Evolutionary conservation across 257 asterid genomes (phyloP).

Genomic region (Petrea volubilis): DNA sequence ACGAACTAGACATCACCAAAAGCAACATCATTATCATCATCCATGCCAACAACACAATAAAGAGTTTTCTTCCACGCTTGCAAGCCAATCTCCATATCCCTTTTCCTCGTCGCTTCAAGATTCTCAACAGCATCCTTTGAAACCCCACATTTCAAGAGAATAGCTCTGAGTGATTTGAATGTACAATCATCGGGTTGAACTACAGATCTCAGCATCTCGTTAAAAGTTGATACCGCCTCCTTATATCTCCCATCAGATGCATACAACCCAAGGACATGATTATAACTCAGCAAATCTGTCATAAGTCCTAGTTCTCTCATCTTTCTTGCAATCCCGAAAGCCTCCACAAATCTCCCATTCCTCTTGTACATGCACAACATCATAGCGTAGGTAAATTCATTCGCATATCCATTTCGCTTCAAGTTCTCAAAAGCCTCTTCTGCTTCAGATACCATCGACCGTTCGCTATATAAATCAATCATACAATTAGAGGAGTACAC

Average conservation of each 20-base stretch:
- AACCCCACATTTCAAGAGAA: slow-evolving; percentile 82
- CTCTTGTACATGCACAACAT: slow-evolving; percentile 92
- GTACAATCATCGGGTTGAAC: slow-evolving; percentile 74
- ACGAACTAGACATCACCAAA: slow-evolving; percentile 17
- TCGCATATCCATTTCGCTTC: slow-evolving; percentile 60
- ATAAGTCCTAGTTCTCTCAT: slow-evolving; percentile 80
- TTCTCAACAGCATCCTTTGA: slow-evolving; percentile 55
- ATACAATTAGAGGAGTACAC: slow-evolving; percentile 85
- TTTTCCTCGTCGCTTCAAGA: slow-evolving; percentile 56
- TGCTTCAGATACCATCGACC: slow-evolving; percentile 75
- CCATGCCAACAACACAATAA: slow-evolving; percentile 48
- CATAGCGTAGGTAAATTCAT: slow-evolving; percentile 93
- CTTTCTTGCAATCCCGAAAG: slow-evolving; percentile 53
- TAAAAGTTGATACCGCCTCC: slow-evolving; percentile 73
- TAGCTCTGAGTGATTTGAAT: slow-evolving; percentile 61
- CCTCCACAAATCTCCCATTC: slow-evolving; percentile 73
- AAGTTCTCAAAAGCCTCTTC: slow-evolving; percentile 63
- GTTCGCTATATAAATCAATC: slow-evolving; percentile 84
- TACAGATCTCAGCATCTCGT: slow-evolving; percentile 62
- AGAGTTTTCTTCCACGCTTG: slow-evolving; percentile 62
- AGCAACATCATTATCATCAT: slow-evolving; percentile 20
- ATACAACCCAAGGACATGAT: slow-evolving; percentile 70
- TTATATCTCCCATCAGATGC: slow-evolving; percentile 79
- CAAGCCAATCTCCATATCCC: slow-evolving; percentile 51
- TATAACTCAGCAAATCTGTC: slow-evolving; percentile 80